Conservation (phyloP, 306 rosid species). For the Heteromeles arbutifolia region DNA sequence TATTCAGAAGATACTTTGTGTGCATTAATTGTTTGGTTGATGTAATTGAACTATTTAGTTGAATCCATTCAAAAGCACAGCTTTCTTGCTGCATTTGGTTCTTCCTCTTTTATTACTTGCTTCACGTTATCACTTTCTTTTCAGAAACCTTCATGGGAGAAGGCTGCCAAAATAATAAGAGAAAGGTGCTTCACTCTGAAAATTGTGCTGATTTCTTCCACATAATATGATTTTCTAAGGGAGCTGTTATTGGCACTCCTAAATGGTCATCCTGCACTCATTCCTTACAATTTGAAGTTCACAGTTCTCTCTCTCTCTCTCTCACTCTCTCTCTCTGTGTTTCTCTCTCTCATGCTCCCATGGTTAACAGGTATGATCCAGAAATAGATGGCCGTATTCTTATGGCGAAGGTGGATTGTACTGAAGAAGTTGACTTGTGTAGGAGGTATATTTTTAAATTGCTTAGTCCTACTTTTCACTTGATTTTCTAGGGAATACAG, state of each 20-base stretch:
- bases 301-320: not conserved
- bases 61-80: constrained; percentile 1
- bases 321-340: not conserved
- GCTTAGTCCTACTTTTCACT: constrained; percentile 6
- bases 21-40: not conserved
- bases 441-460: constrained; percentile 47
- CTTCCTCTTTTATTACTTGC: not conserved
- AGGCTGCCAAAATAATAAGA: constrained; percentile 63
- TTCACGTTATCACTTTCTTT: constrained; percentile 21
- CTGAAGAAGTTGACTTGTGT: constrained; percentile 70
- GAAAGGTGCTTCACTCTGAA: constrained; percentile 56
- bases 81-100: not conserved
- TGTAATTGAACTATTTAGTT: not conserved
- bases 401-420: constrained; percentile 84
- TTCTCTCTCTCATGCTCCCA: constrained; percentile 7
- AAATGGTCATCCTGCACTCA: not conserved
- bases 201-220: constrained; percentile 17
- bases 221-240: constrained; percentile 8
- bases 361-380: constrained; percentile 66
- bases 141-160: constrained; percentile 99
- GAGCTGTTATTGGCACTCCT: not conserved
- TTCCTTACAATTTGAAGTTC: constrained; percentile 1
- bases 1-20: not conserved
- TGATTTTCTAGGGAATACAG: not conserved
- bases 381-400: constrained; percentile 88